phyloP scores from a whole-genome alignment of 208 protist species.

The Trichomonas vaginalis region DNA sequence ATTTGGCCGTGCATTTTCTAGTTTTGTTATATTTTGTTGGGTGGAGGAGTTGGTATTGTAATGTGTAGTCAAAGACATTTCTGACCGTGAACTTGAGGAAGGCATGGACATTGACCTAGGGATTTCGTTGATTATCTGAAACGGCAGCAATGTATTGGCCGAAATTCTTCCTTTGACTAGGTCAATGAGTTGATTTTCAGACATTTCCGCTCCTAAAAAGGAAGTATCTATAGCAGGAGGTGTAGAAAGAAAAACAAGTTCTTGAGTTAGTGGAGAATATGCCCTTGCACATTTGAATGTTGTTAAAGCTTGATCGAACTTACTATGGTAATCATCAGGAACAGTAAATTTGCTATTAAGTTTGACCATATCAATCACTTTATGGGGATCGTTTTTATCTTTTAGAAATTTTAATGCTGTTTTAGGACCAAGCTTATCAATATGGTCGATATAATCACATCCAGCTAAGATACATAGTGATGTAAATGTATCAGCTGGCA shows the following conservation, averaged over 20 bases:
- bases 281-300: background rate
- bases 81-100: no score
- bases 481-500: slow-evolving; percentile 17
- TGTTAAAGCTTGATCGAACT: background rate
- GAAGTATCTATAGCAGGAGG: background rate
- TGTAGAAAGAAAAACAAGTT: background rate
- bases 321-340: background rate
- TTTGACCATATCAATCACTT: background rate
- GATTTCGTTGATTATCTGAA: background rate
- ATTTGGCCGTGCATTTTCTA: no score
- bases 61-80: no score
- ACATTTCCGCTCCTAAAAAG: background rate
- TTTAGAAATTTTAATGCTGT: slow-evolving; percentile 45
- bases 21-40: background rate
- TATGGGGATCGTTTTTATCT: background rate
- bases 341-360: background rate
- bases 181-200: background rate
- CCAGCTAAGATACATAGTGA: slow-evolving; percentile 71
- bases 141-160: background rate
- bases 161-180: background rate
- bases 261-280: background rate
- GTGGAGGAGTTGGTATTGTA: background rate
- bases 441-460: slow-evolving; percentile 79
- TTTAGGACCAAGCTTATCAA: slow-evolving; percentile 68
- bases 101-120: background rate